These are phyloP conservation scores for Pachysandra terminalis DNA, from an alignment of 164 flowering plant species.

Conservation along the genomic window DNA sequence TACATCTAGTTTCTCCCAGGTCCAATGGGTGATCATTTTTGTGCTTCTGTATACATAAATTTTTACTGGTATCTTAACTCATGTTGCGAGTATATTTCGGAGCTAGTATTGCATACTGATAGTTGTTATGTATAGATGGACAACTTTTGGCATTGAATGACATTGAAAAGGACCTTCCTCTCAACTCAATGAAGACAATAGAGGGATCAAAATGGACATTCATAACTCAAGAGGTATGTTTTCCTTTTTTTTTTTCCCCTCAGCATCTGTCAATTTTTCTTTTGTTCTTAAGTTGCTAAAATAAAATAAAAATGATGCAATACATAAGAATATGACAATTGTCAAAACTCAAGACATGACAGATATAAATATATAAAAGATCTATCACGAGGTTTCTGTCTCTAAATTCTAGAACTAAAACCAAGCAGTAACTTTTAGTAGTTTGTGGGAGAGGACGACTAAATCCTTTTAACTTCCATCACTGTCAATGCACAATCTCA, in stretches of 20 bases:
- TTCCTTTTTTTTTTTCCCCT: background rate
- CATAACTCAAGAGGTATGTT: slow-evolving; percentile 74
- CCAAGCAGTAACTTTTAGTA: too few relatives aligned
- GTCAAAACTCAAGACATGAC: background rate
- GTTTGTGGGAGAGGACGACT: too few relatives aligned
- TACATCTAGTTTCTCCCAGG: too few relatives aligned
- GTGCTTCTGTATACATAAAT: background rate
- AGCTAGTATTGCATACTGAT: background rate
- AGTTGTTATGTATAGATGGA: slow-evolving; percentile 52
- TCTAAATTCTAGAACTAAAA: too few relatives aligned
- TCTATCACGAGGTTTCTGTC: too few relatives aligned
- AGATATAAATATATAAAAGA: too few relatives aligned
- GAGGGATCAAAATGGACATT: slow-evolving; percentile 80
- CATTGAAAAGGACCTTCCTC: slow-evolving; percentile 63
- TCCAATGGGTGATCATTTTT: too few relatives aligned
- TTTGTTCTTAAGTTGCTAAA: background rate
- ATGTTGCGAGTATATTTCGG: background rate
- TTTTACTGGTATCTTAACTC: background rate
- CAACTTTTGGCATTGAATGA: slow-evolving; percentile 47
- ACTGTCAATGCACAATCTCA: too few relatives aligned
- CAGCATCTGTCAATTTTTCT: background rate
- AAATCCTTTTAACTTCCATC: too few relatives aligned
- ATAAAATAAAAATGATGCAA: too few relatives aligned
- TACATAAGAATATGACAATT: too few relatives aligned
- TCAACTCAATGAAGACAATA: slow-evolving; percentile 40